Base-by-base conservation (phyloP, 129 eudicot genomes). In the Flaveria linearis region DNA sequence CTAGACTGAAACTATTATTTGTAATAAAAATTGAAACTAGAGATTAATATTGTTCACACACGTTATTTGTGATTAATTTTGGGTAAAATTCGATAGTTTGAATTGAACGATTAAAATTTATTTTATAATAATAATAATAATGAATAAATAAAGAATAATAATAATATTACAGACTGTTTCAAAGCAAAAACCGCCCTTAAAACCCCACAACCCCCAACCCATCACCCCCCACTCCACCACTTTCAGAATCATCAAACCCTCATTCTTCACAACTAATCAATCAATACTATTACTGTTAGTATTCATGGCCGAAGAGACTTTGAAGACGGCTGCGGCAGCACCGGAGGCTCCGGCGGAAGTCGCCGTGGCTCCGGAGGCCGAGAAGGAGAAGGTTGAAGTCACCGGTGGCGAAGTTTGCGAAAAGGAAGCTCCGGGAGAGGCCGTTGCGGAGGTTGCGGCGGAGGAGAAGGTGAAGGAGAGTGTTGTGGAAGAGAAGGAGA, bases 261-360 rank as follows among this genome's bases (percentile, higher is more conserved):
- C 25, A 25, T 16, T 30, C 9, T 11, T 36, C 5, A 7, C 2
- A 52, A 52, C 49, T 61, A 41, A 68, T 30, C 20, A 0, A 47
- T 16, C 49, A 0, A 3, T 9, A 25, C 14, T 2, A 9, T 14
- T 69, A 2, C 9, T 36, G 49, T 16, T 45, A 15, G 16, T 23
- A 15, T 20, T 23, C 56, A 90, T 90, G 96, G 96, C 96, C 11
- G 96, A 90, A 75, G 96, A 87, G 78, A 85, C 86, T 30, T 72
- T 82, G 70, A 85, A 76, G 53, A 30, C 85, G 26, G 69, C 87
- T 71, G 75, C 86, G 5, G 84, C 63, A 7, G 84, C 84, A 39
- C 76, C 83, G 72, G 87, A 12, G 81, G 81, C 78, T 5, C 2
- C 69, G 39, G 81, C 77, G 1, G 86, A 53, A 43, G 86, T 78